Evolutionary conservation across 139 green algal species (phyloP), one percentile per base, ranked within the genome.

Genomic region (Micractinium sp.): DNA sequence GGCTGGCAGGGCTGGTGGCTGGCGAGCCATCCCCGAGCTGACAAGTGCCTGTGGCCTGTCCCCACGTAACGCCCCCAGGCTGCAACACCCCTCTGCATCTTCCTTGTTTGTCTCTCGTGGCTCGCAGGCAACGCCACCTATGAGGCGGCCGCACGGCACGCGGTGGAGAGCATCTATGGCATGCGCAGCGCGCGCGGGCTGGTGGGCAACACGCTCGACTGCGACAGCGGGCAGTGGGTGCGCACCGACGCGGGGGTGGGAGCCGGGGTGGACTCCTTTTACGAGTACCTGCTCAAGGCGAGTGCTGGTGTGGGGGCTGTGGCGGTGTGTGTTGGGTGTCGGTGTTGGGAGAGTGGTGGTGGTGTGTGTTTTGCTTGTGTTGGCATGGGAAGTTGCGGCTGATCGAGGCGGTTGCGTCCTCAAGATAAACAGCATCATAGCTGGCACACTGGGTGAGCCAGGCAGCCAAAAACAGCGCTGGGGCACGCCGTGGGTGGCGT

Each of bases 221-320:
- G 96, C 25, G 91, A 92, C 88, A 93, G 73, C n/a, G 90, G 90
- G 2, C 71, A 87, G 2, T 99, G 97, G 97, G 90, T 93, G 73
- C 91, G 93, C 36, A 82, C 77, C 23, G 94, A 96, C 67, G 88
- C 92, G 53, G 95, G 93, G 56, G 95, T 99, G 25, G 96, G 96
- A 9, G 94, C 96, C 19, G 95, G 95, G n/a, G 92, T 92, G 7
- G 96, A 99, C 93, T 96, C 91, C 0, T 98, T 96, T 90, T 98
- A 98, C 82, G 96, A 99, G 89, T 98, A 99, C 91, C 91, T 98
- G 69, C 93, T 97, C n/a, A 98, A 98, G 92, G 94, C 95, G 88
- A 14, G 47, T 63, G 33, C 13, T 35, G n/a, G n/a, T n/a, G n/a
- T n/a, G 33, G 63, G 12, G 22, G 63, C 73, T 83, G 74, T 1